Conservation (phyloP, 352 stramenopile species). For the Pelagophyceae sp. region DNA sequence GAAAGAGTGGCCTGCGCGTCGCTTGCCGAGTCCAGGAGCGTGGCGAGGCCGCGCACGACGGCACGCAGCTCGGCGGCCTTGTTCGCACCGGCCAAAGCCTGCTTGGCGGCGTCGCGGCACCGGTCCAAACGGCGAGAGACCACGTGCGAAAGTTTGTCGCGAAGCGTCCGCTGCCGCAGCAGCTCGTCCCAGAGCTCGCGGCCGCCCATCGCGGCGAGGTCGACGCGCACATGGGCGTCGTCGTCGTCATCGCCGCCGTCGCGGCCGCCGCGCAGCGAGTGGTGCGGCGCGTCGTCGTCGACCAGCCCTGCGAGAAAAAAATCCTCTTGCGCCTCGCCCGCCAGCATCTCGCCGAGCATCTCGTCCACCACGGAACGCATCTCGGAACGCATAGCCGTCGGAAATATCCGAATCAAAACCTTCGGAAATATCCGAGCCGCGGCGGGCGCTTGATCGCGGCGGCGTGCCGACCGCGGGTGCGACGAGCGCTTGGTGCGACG, state of each 20-base stretch:
- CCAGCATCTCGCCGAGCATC: background rate
- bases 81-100: background rate
- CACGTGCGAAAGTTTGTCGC: background rate
- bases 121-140: background rate
- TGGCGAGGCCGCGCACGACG: background rate
- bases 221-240: background rate
- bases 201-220: background rate
- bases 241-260: background rate
- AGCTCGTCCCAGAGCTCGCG: background rate
- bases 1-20: background rate
- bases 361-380: background rate
- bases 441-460: background rate
- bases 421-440: background rate
- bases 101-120: background rate
- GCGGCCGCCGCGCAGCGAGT: too few species aligned
- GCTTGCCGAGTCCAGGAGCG: background rate
- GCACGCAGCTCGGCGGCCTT: background rate
- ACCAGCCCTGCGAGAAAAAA: background rate
- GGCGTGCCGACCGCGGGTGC: background rate
- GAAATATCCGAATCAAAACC: background rate
- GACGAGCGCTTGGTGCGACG: background rate
- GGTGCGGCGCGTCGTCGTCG: too few species aligned
- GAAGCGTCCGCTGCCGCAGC: background rate
- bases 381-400: too few species aligned
- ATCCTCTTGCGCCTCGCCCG: background rate